Evolutionary conservation across 2,329 filamentous ascomycete species (phyloP).

Genomic region (Paecilomyces sp.): DNA sequence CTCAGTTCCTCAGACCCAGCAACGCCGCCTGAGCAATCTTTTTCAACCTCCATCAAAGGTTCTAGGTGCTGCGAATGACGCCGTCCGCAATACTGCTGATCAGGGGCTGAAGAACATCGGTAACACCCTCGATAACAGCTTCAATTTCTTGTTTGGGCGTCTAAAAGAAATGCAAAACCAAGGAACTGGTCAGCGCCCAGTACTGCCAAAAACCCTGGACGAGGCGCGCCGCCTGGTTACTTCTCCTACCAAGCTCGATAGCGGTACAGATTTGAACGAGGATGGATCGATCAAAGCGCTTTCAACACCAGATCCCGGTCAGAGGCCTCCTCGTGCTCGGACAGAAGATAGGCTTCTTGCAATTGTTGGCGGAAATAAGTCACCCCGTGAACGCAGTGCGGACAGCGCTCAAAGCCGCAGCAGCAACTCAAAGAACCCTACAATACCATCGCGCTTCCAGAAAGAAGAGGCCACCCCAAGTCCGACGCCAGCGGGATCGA

Average conservation of each 20-base stretch:
- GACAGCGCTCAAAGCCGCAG: constrained; percentile 52
- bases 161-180: constrained; percentile 61
- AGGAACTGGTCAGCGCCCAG: constrained; percentile 31
- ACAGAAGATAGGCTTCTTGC: constrained; percentile 62
- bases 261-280: constrained; percentile 47
- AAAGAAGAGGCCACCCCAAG: constrained; percentile 10
- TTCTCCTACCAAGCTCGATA: constrained; percentile 29
- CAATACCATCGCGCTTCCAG: constrained; percentile 9
- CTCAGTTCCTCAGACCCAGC: constrained; percentile 44
- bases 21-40: constrained; percentile 73
- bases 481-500: constrained; percentile 8
- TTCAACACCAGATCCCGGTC: constrained; percentile 22
- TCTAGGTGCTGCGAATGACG: constrained; percentile 74
- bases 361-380: constrained; percentile 61
- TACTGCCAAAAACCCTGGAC: constrained; percentile 80
- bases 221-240: constrained; percentile 85
- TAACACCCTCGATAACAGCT: constrained; percentile 81
- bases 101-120: constrained; percentile 89
- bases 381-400: constrained; percentile 62
- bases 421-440: constrained; percentile 35
- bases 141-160: constrained; percentile 86
- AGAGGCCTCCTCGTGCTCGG: constrained; percentile 29
- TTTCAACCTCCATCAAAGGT: constrained; percentile 78
- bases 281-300: constrained; percentile 45
- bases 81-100: constrained; percentile 80